Conservation (phyloP, 2,329 filamentous ascomycete species). For the Fusarium mangiferae region DNA sequence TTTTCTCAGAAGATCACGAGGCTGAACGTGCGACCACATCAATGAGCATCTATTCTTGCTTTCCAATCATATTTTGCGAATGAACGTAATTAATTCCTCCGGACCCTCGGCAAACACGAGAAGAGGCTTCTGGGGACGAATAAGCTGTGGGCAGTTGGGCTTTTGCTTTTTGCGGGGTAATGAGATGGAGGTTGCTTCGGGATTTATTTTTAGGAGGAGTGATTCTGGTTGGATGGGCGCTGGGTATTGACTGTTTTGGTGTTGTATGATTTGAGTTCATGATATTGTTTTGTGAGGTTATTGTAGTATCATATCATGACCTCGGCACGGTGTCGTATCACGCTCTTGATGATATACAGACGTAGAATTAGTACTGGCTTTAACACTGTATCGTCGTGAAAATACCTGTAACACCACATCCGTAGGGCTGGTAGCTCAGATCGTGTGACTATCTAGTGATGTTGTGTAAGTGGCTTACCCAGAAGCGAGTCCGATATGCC, state of each 20-base stretch:
- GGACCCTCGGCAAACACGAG: conserved; percentile 19
- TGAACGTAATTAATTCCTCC: background rate
- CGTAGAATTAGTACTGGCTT: accelerated
- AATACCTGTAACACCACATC: background rate
- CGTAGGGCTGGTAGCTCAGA: conserved; percentile 27
- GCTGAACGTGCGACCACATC: background rate
- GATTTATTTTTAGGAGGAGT: conserved; percentile 27
- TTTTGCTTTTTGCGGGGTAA: conserved; percentile 27
- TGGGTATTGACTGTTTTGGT: background rate
- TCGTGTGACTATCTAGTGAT: conserved; percentile 23
- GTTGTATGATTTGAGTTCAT: background rate
- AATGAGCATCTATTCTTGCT: background rate
- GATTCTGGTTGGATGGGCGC: background rate
- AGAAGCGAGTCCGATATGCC: background rate
- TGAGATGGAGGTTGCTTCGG: background rate
- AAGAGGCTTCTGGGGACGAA: conserved; percentile 24
- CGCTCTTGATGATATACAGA: background rate
- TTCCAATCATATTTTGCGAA: background rate
- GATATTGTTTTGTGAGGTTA: background rate
- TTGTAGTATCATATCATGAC: background rate
- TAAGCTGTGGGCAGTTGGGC: background rate
- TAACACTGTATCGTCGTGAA: background rate
- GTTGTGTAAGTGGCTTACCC: conserved; percentile 22
- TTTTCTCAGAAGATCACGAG: background rate
- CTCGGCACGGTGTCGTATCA: background rate